Evolutionary conservation across 257 asterid genomes (phyloP).

Genomic region (Cynanchum wilfordii): DNA sequence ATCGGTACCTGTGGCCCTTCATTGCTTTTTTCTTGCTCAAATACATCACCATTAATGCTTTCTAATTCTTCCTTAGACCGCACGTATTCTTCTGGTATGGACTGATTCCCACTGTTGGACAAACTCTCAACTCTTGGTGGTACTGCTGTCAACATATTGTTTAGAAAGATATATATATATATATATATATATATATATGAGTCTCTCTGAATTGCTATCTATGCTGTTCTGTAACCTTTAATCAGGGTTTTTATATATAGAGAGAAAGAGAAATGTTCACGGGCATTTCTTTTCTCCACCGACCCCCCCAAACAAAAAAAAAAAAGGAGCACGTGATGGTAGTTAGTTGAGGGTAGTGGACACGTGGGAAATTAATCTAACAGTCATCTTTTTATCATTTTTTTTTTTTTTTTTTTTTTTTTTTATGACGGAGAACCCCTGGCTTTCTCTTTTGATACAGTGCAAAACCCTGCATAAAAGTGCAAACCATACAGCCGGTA

Average conservation of each 20-base stretch:
- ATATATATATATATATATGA: too few species aligned
- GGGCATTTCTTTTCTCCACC: too few species aligned
- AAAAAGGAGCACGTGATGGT: not conserved
- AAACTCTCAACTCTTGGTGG: slow-evolving; percentile 54
- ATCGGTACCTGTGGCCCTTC: slow-evolving; percentile 63
- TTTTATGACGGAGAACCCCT: too few species aligned
- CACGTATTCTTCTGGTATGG: slow-evolving; percentile 73
- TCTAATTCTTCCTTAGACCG: slow-evolving; percentile 62
- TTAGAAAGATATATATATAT: too few species aligned
- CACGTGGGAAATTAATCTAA: slow-evolving; percentile 10
- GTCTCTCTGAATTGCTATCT: not conserved
- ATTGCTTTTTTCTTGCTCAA: slow-evolving; percentile 45
- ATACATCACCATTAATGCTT: slow-evolving; percentile 48
- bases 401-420: too few species aligned
- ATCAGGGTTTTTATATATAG: not conserved
- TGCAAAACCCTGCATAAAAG: too few species aligned
- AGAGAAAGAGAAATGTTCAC: too few species aligned
- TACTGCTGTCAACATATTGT: slow-evolving; percentile 17
- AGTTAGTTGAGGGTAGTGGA: slow-evolving; percentile 1
- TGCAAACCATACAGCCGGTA: too few species aligned
- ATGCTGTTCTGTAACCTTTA: not conserved
- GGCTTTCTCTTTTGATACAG: too few species aligned
- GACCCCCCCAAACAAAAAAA: too few species aligned
- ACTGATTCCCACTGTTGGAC: slow-evolving; percentile 45
- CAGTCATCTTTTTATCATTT: not conserved